phyloP scores from a whole-genome alignment of 768 basidiomycete species.

The Amanita rubescens region DNA sequence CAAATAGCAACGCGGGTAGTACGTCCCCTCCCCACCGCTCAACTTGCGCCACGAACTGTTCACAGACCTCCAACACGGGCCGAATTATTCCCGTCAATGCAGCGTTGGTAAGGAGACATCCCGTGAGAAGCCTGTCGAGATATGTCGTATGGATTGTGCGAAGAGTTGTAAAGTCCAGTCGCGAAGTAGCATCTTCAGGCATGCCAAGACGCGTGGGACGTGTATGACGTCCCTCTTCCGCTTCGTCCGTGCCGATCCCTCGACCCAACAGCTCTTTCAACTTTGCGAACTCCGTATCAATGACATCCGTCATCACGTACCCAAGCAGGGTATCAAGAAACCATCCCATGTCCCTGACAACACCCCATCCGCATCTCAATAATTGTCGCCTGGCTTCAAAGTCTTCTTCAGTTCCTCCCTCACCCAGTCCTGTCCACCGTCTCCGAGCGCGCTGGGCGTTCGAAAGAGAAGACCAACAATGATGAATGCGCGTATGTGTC shows the following conservation, averaged over 20 bases:
- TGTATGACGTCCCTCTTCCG: constrained; percentile 5
- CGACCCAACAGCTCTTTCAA: constrained; percentile 53
- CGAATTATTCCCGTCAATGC: constrained; percentile 55
- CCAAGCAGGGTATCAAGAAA: constrained; percentile 78
- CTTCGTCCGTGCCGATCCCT: constrained; percentile 15
- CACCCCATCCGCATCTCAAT: constrained; percentile 78
- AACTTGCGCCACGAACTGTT: constrained; percentile 79
- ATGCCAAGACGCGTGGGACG: constrained; percentile 10
- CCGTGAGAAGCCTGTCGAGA: constrained; percentile 70
- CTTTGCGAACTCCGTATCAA: constrained; percentile 74
- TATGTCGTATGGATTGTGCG: constrained; percentile 78
- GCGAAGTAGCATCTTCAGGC: constrained; percentile 15
- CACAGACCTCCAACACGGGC: constrained; percentile 75
- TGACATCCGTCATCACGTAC: constrained; percentile 87
- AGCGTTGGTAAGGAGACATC: constrained; percentile 68
- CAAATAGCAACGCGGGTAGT: constrained; percentile 74
- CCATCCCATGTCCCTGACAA: constrained; percentile 86
- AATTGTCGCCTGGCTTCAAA: constrained; percentile 54
- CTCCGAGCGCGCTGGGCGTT: constrained; percentile 79
- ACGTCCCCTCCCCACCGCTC: constrained; percentile 93
- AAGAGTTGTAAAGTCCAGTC: constrained; percentile 81
- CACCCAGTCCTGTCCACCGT: constrained; percentile 81
- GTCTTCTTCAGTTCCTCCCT: constrained; percentile 77
- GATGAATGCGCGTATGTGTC: constrained; percentile 72
- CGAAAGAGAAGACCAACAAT: constrained; percentile 80